phyloP scores from a whole-genome alignment of 345 rosid species.

The Turritis glabra region DNA sequence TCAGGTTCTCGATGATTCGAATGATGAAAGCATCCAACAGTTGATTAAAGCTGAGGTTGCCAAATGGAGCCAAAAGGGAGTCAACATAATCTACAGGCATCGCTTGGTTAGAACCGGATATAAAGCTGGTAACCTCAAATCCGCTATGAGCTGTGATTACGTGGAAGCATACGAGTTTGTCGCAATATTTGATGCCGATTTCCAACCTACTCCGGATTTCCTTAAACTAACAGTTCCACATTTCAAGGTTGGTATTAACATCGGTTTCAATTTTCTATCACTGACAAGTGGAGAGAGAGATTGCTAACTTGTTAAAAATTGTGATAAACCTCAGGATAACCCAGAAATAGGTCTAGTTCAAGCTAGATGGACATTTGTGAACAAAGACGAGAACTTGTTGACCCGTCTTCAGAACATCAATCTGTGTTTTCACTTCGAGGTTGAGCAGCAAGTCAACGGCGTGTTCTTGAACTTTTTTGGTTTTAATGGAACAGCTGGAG shows the following conservation, averaged over 20 bases:
- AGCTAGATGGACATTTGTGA: constrained; percentile 83
- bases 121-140: constrained; percentile 91
- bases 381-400: constrained; percentile 80
- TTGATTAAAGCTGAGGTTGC: constrained; percentile 64
- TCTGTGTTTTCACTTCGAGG: constrained; percentile 81
- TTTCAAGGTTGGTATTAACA: constrained; percentile 56
- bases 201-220: constrained; percentile 73
- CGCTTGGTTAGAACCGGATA: constrained; percentile 79
- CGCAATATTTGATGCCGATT: constrained; percentile 86
- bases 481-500: constrained; percentile 89
- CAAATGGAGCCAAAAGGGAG: constrained; percentile 69
- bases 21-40: constrained; percentile 66
- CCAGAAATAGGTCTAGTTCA: constrained; percentile 77
- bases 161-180: constrained; percentile 75
- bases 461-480: constrained; percentile 83
- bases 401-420: constrained; percentile 88
- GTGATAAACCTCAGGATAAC: constrained; percentile 48
- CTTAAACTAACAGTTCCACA: constrained; percentile 76
- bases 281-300: background rate
- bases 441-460: constrained; percentile 83
- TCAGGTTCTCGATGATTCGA: constrained; percentile 83
- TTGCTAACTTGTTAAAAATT: background rate
- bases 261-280: background rate
- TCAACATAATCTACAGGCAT: constrained; percentile 71
- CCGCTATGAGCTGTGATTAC: constrained; percentile 83